Conservation (phyloP, 2,329 filamentous ascomycete genomes). For the Nothophoma quercina region DNA sequence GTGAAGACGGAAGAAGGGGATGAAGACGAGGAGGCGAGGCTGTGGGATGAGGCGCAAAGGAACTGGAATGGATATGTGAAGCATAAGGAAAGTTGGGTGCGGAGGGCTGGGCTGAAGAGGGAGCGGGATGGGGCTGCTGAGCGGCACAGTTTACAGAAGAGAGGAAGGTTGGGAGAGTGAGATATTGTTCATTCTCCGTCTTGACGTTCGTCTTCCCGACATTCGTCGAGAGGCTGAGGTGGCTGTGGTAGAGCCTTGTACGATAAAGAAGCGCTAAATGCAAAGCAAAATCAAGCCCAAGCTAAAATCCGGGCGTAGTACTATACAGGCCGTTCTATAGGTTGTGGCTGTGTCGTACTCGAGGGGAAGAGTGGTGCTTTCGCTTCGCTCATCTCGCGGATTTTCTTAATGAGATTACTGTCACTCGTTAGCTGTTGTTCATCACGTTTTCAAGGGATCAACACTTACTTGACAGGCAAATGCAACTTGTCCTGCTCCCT, state of each 20-base stretch:
- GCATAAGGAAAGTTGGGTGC: conserved; percentile 25
- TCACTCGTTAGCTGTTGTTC: conserved; percentile 21
- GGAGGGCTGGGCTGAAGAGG: conserved; percentile 21
- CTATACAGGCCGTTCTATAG: conserved; percentile 24
- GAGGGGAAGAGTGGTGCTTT: conserved; percentile 37
- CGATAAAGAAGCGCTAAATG: no score
- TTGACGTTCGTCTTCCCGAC: no score
- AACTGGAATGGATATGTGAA: conserved; percentile 17
- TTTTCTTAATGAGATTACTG: conserved; percentile 56
- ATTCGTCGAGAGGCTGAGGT: no score
- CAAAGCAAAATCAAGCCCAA: neutral
- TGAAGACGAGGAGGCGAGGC: neutral
- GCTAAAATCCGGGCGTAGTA: neutral
- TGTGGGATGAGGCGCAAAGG: neutral
- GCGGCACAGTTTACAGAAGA: neutral
- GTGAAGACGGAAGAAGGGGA: no score
- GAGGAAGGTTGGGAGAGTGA: neutral
- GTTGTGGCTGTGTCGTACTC: neutral
- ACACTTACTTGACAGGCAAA: conserved; percentile 51
- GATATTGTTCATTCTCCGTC: no score
- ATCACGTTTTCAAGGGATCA: neutral
- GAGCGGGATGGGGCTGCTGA: neutral
- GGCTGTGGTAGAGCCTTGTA: no score
- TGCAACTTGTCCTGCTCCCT: conserved; percentile 57
- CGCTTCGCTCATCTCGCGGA: conserved; percentile 52